phyloP scores from a whole-genome alignment of 495 filamentous ascomycete genomes.

The Penicillium longicatenatum region DNA sequence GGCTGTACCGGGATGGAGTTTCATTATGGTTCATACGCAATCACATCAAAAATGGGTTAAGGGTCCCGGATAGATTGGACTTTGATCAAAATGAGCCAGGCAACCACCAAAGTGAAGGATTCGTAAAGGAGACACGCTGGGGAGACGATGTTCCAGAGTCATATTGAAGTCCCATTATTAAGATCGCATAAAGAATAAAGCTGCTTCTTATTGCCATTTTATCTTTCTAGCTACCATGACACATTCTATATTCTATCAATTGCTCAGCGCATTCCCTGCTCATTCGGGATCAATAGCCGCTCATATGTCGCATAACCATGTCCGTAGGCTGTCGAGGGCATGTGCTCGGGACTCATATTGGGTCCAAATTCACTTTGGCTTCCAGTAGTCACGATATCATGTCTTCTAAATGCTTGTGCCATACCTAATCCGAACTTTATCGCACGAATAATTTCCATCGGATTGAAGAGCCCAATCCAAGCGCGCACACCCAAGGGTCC shows the following conservation, averaged over 20 bases:
- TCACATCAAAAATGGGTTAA: conserved; percentile 35
- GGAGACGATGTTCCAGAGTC: not conserved
- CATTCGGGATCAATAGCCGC: not conserved
- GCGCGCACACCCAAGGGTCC: conserved; percentile 16
- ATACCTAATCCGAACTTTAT: conserved; percentile 9
- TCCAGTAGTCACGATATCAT: not conserved
- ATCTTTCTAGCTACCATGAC: too few species aligned
- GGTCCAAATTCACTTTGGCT: not conserved
- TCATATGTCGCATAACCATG: not conserved
- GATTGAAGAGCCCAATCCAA: conserved; percentile 17
- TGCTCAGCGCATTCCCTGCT: not conserved
- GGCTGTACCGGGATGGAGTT: conserved; percentile 44
- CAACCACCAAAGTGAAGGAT: not conserved
- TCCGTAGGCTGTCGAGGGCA: not conserved
- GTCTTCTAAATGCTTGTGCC: not conserved
- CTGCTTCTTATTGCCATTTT: not conserved
- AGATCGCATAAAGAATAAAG: not conserved
- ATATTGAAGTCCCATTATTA: not conserved
- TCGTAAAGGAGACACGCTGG: not conserved
- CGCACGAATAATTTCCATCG: conserved; percentile 11
- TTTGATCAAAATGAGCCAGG: conserved; percentile 26
- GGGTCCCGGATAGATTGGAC: conserved; percentile 44
- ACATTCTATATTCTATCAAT: not conserved
- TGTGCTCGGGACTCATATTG: not conserved
- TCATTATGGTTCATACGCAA: conserved; percentile 26